Conservation (phyloP, 2,329 filamentous ascomycete genomes). For the Aspergillus sp. region DNA sequence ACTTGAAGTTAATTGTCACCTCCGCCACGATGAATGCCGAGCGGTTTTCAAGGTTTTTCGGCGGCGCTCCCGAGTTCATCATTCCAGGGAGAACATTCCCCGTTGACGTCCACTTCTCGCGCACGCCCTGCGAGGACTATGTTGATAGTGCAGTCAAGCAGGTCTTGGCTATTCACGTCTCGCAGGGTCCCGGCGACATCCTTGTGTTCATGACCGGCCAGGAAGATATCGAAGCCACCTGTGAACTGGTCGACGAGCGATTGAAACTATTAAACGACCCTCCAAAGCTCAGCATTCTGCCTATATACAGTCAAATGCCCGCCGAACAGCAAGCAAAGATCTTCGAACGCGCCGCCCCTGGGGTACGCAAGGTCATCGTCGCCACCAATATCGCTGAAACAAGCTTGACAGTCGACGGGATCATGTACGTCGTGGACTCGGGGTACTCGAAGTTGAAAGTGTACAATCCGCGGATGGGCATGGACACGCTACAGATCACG, state of each 20-base stretch:
- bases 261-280: conserved; percentile 89
- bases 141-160: conserved; percentile 97
- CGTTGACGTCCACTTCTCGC: conserved; percentile 92
- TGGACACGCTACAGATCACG: conserved; percentile 97
- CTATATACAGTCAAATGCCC: conserved; percentile 99
- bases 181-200: conserved; percentile 89
- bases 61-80: conserved; percentile 91
- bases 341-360: conserved; percentile 85
- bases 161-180: conserved; percentile 92
- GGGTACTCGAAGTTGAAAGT: conserved; percentile 98
- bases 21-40: conserved; percentile 99
- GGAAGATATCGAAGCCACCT: conserved; percentile 96
- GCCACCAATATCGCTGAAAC: conserved; percentile 99
- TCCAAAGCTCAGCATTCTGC: conserved; percentile 88
- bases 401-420: conserved; percentile 94
- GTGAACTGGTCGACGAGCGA: conserved; percentile 85
- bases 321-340: conserved; percentile 97
- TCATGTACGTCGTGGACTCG: conserved; percentile 97
- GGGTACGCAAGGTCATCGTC: conserved; percentile 94
- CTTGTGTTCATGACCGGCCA: conserved; percentile 99
- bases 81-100: conserved; percentile 96
- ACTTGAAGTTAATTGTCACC: conserved; percentile 94
- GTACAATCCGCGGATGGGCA: conserved; percentile 98
- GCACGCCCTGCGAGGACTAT: conserved; percentile 94
- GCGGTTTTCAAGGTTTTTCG: conserved; percentile 92